A percentile compares a stretch with the other conserved stretches of the same genome.
Evolutionary conservation across 805 yeast species (phyloP).

Genomic region (Myxozyma neotropica): DNA sequence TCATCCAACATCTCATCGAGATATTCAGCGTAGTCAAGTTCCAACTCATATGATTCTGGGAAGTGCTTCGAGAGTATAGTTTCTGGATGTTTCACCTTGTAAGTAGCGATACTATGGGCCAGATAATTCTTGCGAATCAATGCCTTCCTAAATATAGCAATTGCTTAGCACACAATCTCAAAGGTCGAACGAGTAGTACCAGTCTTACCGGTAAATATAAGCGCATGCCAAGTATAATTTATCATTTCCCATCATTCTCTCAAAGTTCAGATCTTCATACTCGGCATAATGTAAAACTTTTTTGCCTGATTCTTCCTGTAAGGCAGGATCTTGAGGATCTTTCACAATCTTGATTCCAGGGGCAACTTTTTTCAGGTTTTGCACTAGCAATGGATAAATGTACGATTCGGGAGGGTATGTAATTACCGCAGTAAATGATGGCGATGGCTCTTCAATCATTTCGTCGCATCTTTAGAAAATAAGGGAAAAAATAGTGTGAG

Average conservation of each 20-base stretch:
- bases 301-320: slow-evolving; percentile 27
- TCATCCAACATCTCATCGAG: slow-evolving; percentile 93
- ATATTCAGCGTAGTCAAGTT: slow-evolving; percentile 94
- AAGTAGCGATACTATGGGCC: slow-evolving; percentile 79
- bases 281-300: slow-evolving; percentile 80
- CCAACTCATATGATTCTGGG: slow-evolving; percentile 77
- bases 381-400: slow-evolving; percentile 46
- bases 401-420: slow-evolving; percentile 47
- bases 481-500: neutral
- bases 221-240: slow-evolving; percentile 67
- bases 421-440: slow-evolving; percentile 35
- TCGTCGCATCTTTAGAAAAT: neutral
- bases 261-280: slow-evolving; percentile 85
- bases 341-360: slow-evolving; percentile 43
- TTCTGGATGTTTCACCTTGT: slow-evolving; percentile 70
- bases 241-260: slow-evolving; percentile 52
- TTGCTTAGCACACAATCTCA: no score
- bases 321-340: slow-evolving; percentile 36
- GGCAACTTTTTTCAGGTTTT: slow-evolving; percentile 41
- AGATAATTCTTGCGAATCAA: slow-evolving; percentile 87
- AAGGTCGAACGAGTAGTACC: no score
- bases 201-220: slow-evolving; percentile 60
- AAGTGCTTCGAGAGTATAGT: slow-evolving; percentile 62
- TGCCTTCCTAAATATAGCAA: slow-evolving; percentile 76
- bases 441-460: neutral